These are phyloP conservation scores for Diaporthe batatas DNA, from an alignment of 2,329 filamentous ascomycete genomes.

Conservation along the genomic window DNA sequence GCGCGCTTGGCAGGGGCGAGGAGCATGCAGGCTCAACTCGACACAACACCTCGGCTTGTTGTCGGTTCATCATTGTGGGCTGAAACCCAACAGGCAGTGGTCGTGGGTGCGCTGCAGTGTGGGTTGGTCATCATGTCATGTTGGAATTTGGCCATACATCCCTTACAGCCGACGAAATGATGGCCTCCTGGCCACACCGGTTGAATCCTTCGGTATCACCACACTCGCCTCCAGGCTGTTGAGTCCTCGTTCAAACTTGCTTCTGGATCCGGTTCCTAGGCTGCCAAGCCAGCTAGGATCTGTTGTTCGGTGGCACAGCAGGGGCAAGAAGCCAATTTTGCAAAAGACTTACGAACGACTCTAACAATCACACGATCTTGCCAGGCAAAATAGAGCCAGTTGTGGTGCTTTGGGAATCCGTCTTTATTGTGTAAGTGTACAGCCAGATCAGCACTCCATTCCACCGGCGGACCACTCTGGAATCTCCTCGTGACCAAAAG, in stretches of 20 bases:
- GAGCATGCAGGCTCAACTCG: neutral
- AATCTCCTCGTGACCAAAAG: constrained; percentile 5
- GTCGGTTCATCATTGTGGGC: neutral
- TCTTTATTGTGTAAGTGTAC: neutral
- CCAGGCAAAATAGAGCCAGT: neutral
- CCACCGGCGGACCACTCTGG: neutral
- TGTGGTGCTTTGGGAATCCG: neutral
- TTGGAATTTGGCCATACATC: neutral
- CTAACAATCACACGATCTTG: neutral
- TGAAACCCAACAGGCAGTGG: neutral
- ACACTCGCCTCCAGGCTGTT: neutral
- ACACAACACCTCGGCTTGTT: neutral
- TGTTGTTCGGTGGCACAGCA: constrained; percentile 25
- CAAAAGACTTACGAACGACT: neutral
- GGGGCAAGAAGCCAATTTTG: constrained; percentile 12
- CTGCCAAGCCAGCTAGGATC: constrained; percentile 21
- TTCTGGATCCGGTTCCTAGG: neutral
- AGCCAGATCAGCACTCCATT: neutral
- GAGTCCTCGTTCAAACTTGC: neutral
- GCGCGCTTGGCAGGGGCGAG: neutral
- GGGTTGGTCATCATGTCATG: neutral
- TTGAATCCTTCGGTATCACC: constrained; percentile 17
- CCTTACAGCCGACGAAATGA: neutral
- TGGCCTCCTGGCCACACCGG: neutral
- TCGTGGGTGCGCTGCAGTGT: neutral